Conservation (phyloP, 257 asterid genomes). For the Craterostigma plantagineum region DNA sequence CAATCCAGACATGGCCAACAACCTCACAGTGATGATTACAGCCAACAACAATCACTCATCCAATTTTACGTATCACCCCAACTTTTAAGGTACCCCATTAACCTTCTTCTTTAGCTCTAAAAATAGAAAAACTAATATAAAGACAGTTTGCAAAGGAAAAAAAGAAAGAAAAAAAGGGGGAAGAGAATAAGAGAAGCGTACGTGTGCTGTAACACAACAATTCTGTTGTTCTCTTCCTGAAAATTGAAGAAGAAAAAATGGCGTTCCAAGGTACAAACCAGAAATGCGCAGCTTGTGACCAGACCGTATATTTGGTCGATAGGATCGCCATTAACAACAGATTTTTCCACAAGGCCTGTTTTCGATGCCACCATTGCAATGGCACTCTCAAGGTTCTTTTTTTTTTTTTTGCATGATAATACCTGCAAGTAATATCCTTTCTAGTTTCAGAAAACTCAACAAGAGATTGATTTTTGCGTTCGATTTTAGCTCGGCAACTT, state of each 20-base stretch:
- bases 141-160: conserved; percentile 8
- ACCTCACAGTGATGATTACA: too few relatives aligned
- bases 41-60: too few relatives aligned
- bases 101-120: too few relatives aligned
- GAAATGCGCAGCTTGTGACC: conserved; percentile 44
- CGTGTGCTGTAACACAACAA: background rate
- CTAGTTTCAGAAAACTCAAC: too few relatives aligned
- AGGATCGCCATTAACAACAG: conserved; percentile 43
- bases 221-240: conserved; percentile 16
- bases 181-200: too few relatives aligned
- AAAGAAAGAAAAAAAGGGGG: background rate
- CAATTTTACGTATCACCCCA: too few relatives aligned
- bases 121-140: too few relatives aligned
- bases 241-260: conserved; percentile 13
- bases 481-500: conserved; percentile 36
- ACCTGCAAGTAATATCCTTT: background rate
- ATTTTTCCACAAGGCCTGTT: conserved; percentile 58
- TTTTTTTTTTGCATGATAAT: too few relatives aligned
- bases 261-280: conserved; percentile 43
- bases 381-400: conserved; percentile 45
- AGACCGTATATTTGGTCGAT: conserved; percentile 50
- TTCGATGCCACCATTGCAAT: conserved; percentile 65
- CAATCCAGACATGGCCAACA: too few relatives aligned
- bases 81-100: too few relatives aligned
- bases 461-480: background rate